phyloP scores from a whole-genome alignment of 2,329 filamentous ascomycete genomes.

The Ophiocordyceps camponoti-floridani region DNA sequence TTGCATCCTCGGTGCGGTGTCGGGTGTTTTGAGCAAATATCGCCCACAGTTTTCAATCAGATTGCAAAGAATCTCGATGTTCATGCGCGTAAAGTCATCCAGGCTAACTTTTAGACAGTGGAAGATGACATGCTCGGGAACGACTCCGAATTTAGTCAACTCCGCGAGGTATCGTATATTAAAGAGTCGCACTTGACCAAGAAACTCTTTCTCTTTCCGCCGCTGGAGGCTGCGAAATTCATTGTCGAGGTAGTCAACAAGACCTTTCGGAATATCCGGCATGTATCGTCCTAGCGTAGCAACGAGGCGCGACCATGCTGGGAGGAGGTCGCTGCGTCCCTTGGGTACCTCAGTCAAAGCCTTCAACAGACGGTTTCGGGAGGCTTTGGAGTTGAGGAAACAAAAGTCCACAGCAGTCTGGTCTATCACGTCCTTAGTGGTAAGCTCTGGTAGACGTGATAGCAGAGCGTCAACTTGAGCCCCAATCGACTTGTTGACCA shows the following conservation, averaged over 20 bases:
- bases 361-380: conserved; percentile 83
- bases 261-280: conserved; percentile 78
- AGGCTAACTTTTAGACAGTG: conserved; percentile 95
- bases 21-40: conserved; percentile 79
- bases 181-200: conserved; percentile 80
- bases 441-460: conserved; percentile 74
- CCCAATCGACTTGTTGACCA: conserved; percentile 93
- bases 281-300: conserved; percentile 89
- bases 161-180: conserved; percentile 98
- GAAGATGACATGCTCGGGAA: conserved; percentile 96
- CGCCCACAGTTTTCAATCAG: conserved; percentile 91
- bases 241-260: conserved; percentile 84
- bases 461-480: conserved; percentile 89
- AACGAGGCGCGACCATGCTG: conserved; percentile 79
- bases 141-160: conserved; percentile 92
- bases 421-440: conserved; percentile 80
- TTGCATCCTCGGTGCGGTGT: conserved; percentile 82
- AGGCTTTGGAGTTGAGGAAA: conserved; percentile 96
- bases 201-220: conserved; percentile 93
- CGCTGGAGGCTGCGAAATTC: conserved; percentile 94
- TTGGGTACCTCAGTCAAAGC: conserved; percentile 89
- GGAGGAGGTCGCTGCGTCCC: conserved; percentile 76
- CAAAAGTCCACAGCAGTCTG: conserved; percentile 92
- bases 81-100: conserved; percentile 96
- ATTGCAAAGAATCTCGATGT: conserved; percentile 96